Conservation (phyloP, 768 basidiomycete genomes). For the Boletus coccyginus region DNA sequence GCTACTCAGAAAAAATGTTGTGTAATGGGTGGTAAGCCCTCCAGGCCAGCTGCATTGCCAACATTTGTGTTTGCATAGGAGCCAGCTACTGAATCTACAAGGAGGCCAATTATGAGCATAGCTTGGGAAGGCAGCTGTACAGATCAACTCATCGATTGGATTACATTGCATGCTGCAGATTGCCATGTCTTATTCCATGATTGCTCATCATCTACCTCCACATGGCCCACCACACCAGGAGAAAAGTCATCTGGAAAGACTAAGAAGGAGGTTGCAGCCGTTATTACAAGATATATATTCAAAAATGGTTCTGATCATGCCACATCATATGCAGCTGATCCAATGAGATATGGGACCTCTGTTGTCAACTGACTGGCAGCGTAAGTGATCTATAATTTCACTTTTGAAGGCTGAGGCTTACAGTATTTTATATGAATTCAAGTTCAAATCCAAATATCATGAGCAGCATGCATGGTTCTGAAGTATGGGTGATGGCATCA, state of each 20-base stretch:
- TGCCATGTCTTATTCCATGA: constrained; percentile 1
- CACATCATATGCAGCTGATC: background rate
- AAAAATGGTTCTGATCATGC: background rate
- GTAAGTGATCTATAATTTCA: too few relatives aligned
- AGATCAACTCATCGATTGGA: background rate
- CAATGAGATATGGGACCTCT: background rate
- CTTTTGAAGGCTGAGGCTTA: background rate
- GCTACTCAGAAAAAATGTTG: background rate
- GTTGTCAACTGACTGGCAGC: too few relatives aligned
- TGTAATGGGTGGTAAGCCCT: background rate
- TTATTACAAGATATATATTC: background rate
- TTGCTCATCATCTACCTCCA: background rate
- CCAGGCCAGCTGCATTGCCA: too few relatives aligned
- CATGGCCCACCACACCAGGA: background rate
- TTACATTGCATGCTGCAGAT: background rate
- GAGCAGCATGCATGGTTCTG: background rate
- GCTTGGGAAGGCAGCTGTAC: background rate
- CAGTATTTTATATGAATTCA: background rate
- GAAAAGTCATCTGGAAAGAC: constrained; percentile 5
- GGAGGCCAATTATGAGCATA: background rate
- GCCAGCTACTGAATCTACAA: background rate
- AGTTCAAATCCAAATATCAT: background rate
- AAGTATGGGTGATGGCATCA: background rate
- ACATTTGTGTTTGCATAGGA: too few relatives aligned
- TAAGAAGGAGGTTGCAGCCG: background rate